Conservation (phyloP, 148 eudicot genomes). For the Nepenthes mirabilis region DNA sequence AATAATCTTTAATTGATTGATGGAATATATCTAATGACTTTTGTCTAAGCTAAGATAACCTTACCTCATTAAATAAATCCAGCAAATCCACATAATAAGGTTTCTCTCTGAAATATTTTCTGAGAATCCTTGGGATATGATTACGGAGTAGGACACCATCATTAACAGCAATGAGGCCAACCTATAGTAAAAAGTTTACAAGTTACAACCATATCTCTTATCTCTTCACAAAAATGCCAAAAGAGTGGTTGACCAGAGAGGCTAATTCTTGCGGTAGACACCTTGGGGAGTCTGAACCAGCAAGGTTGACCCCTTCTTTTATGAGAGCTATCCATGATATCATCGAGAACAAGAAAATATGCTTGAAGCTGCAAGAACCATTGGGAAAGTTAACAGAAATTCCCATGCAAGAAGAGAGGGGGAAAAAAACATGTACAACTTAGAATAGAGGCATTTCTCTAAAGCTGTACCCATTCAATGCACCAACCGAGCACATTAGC, state of each 20-base stretch:
- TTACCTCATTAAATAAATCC: slow-evolving; percentile 94
- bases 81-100: slow-evolving; percentile 81
- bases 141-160: slow-evolving; percentile 85
- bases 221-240: no score
- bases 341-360: slow-evolving; percentile 84
- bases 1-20: background rate
- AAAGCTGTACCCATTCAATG: slow-evolving; percentile 80
- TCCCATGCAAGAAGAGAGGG: background rate
- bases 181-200: slow-evolving; percentile 22
- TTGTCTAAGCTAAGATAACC: background rate
- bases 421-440: background rate
- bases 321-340: slow-evolving; percentile 75
- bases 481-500: slow-evolving; percentile 95
- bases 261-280: background rate
- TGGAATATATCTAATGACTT: background rate
- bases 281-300: slow-evolving; percentile 83
- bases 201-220: no score
- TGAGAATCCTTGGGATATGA: slow-evolving; percentile 82
- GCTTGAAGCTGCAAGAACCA: slow-evolving; percentile 66
- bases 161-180: slow-evolving; percentile 89
- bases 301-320: slow-evolving; percentile 90
- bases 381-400: background rate
- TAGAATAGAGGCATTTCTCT: background rate
- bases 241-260: background rate
- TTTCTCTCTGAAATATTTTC: slow-evolving; percentile 67